phyloP scores from a whole-genome alignment of 345 rosid genomes.

The Corchorus olitorius region DNA sequence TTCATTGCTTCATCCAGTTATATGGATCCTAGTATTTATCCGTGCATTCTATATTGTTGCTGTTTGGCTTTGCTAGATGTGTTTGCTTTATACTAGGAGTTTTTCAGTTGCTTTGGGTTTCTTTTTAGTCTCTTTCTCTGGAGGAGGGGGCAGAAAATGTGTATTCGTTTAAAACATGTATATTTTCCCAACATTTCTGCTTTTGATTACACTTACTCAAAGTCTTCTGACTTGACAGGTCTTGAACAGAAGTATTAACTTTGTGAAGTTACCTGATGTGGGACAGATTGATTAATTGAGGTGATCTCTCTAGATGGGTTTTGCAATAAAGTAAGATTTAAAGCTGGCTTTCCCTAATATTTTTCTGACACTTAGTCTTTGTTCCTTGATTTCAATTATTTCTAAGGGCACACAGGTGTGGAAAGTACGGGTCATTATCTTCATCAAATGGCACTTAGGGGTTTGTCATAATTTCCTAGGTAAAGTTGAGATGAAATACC shows the following conservation, averaged over 20 bases:
- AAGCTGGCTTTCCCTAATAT: neutral
- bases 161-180: neutral
- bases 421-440: no score
- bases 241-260: neutral
- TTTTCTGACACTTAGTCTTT: constrained; percentile 3
- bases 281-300: neutral
- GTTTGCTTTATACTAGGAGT: neutral
- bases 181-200: neutral
- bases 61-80: neutral
- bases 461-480: neutral
- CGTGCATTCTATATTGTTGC: constrained; percentile 1
- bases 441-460: no score
- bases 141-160: neutral
- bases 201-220: neutral
- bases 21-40: neutral
- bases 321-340: neutral
- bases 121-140: neutral
- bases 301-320: neutral
- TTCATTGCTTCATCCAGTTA: neutral
- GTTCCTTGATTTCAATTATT: neutral
- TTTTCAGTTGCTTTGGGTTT: neutral
- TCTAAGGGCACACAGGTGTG: neutral
- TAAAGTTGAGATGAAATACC: neutral
- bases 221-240: neutral
- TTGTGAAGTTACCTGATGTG: neutral